Percentiles rank a stretch among this genome's conserved stretches.
These are phyloP conservation scores for Suhomyces xylopsoci DNA, from an alignment of 805 yeast genomes.

Conservation along the genomic window DNA sequence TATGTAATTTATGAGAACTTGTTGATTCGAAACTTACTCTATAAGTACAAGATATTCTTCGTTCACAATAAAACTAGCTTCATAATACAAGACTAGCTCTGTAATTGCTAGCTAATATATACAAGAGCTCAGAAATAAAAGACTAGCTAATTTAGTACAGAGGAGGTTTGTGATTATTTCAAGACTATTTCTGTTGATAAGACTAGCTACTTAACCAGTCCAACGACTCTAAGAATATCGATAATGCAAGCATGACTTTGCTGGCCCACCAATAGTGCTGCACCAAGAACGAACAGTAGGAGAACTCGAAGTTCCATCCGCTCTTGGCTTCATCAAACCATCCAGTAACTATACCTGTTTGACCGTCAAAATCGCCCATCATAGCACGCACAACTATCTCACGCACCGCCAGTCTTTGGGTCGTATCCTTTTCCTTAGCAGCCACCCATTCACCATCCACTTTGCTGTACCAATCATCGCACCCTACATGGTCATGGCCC, in stretches of 20 bases:
- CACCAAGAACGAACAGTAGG: constrained; percentile 74
- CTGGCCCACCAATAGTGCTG: constrained; percentile 98
- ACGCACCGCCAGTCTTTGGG: constrained; percentile 43
- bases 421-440: constrained; percentile 32
- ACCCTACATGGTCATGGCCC: constrained; percentile 97
- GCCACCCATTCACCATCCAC: constrained; percentile 58
- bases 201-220: background rate
- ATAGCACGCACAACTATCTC: constrained; percentile 87
- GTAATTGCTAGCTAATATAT: too few species aligned
- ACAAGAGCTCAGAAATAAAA: too few species aligned
- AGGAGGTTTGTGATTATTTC: too few species aligned
- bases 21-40: too few species aligned
- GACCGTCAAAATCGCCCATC: constrained; percentile 96
- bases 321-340: constrained; percentile 40
- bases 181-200: too few species aligned
- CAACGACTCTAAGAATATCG: constrained; percentile 29
- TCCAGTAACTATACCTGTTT: constrained; percentile 81
- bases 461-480: constrained; percentile 63
- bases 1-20: too few species aligned
- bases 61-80: too few species aligned
- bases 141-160: too few species aligned
- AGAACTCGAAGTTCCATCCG: constrained; percentile 65
- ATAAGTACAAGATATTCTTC: too few species aligned
- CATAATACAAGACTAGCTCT: too few species aligned
- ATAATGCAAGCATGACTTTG: constrained; percentile 43